Evolutionary conservation across 371 early-diverging fungal species (phyloP), one percentile per base, ranked within the genome.

Genomic region (Zychaea mexicana): DNA sequence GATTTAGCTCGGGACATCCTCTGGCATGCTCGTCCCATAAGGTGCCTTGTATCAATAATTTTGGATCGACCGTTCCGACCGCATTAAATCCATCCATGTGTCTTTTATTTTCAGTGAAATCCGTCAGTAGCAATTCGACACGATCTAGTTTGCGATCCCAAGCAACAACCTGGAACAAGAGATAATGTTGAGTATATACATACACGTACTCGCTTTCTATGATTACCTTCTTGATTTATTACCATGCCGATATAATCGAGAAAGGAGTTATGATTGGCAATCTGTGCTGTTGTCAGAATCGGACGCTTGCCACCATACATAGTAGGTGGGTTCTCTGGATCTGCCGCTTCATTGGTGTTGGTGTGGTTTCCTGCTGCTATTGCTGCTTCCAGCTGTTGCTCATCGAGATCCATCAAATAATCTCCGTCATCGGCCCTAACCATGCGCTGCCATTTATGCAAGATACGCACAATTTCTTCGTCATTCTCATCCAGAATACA

Each of bases 21-120:
- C 33, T 27, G 4, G 62, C 58, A 30, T 71, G 54, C 33, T 69
- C 56, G 27, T 76, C 73, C 60, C 65, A 76, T 19, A 76, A 59
- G 0, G 73, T 64, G 17, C 70, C 62, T 47, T 59, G 62, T 2
- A 74, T 32, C 13, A 69, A 27, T 3, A 69, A 17, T 6, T 62
- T 45, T 2, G 42, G 39, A 7, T 55, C 36, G n/a, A 67, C 52
- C 0, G 62, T 52, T 1, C 52, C 28, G 0, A 53, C 63, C 13
- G n/a, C 38, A 7, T 38, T 30, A 10, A 47, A 45, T 6, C 47
- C 38, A 3, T 7, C 17, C 27, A 52, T 53, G 1, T 69, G 65
- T 2, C 52, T 13, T 22, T 57, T 52, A 30, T 74, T 74, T 1
- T 10, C 9, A 4, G 76, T 76, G 13, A 36, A 76, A 36, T 76